phyloP scores from a whole-genome alignment of 192 early-diverging fungal genomes.

The Coemansia sp. region DNA sequence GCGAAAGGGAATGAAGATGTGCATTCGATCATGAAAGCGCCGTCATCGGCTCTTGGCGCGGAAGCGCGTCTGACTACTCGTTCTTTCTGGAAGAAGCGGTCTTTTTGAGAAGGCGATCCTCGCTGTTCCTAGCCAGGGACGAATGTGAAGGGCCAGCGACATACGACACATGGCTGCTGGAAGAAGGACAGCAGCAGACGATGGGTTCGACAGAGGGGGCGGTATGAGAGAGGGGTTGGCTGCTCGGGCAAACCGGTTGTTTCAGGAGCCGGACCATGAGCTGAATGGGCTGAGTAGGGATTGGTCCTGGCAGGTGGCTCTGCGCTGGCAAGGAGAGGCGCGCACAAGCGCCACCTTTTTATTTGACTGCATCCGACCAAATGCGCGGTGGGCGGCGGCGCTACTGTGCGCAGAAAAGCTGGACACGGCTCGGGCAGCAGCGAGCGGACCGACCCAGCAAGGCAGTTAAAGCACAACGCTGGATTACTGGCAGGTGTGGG shows the following conservation, averaged over 20 bases:
- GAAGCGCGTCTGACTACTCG: neutral
- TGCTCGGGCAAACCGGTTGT: neutral
- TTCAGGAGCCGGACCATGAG: slow-evolving; percentile 6
- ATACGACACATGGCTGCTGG: neutral
- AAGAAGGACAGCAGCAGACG: neutral
- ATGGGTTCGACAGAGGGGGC: neutral
- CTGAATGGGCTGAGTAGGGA: slow-evolving; percentile 7
- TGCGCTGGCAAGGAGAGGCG: slow-evolving; percentile 9
- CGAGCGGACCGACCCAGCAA: neutral
- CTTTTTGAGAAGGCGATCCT: slow-evolving; percentile 9
- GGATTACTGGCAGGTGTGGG: slow-evolving; percentile 14
- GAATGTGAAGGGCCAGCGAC: neutral
- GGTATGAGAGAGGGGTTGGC: neutral
- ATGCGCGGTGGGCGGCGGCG: slow-evolving; percentile 3
- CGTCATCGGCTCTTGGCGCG: slow-evolving; percentile 10
- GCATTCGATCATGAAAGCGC: slow-evolving; percentile 1
- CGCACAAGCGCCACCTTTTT: slow-evolving; percentile 8
- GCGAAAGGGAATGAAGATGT: neutral
- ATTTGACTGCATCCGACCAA: slow-evolving; percentile 7
- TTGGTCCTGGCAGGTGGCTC: slow-evolving; percentile 10
- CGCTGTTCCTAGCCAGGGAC: neutral
- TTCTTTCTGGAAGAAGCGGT: slow-evolving; percentile 11
- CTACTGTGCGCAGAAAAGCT: slow-evolving; percentile 14
- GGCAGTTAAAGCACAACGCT: slow-evolving; percentile 20
- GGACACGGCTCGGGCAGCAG: neutral